A percentile compares a stretch with the other conserved stretches of the same genome.
Conservation (phyloP, 129 eudicot species). For the Helianthus annuus region DNA sequence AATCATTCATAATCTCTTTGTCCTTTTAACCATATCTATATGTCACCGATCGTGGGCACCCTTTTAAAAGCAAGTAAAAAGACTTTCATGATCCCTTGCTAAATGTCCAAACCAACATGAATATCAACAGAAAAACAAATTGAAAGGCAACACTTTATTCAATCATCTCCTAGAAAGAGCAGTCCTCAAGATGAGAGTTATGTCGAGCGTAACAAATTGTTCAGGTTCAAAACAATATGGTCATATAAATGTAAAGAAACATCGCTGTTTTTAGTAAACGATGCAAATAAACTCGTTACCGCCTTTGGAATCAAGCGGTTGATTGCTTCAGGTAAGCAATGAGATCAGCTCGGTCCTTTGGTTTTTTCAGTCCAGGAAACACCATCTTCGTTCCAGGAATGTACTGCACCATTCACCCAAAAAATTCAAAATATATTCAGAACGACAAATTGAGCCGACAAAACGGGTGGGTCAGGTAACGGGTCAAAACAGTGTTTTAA, state of each 20-base stretch:
- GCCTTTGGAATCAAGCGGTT: constrained; percentile 40
- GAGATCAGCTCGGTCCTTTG: constrained; percentile 77
- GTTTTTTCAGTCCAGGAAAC: constrained; percentile 84
- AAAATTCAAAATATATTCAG: neutral
- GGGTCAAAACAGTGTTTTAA: neutral
- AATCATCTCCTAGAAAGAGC: neutral
- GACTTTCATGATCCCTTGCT: neutral
- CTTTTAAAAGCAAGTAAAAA: neutral
- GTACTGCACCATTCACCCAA: constrained; percentile 43
- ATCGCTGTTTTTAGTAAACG: neutral
- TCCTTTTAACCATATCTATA: too few species aligned
- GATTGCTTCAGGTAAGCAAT: constrained; percentile 73
- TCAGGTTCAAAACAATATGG: neutral
- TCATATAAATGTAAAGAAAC: neutral
- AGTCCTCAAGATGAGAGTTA: neutral
- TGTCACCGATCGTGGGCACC: neutral
- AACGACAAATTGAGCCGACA: neutral
- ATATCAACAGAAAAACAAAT: neutral
- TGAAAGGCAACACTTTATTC: constrained; percentile 4
- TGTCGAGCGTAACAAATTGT: neutral
- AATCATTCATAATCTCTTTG: too few species aligned
- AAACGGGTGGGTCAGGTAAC: neutral
- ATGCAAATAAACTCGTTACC: neutral
- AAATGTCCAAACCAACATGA: neutral
- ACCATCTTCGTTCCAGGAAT: constrained; percentile 87